These are phyloP conservation scores for Teratosphaeria nubilosa DNA, from an alignment of 2,329 filamentous ascomycete species.

Conservation along the genomic window DNA sequence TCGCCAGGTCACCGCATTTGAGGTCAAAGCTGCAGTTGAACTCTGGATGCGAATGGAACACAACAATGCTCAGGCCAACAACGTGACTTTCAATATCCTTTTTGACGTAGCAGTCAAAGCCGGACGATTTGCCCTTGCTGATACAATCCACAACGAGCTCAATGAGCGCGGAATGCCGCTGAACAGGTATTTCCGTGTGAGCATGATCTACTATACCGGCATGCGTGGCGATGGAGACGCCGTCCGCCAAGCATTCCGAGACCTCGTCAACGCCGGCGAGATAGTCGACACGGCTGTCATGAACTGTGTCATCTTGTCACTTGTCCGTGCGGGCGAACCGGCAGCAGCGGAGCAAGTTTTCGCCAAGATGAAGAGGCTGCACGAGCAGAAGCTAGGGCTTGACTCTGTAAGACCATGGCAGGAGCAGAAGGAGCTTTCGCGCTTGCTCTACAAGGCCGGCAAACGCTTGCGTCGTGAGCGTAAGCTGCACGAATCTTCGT, in stretches of 20 bases:
- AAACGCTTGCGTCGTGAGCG: slow-evolving; percentile 35
- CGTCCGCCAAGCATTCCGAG: slow-evolving; percentile 65
- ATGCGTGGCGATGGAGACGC: slow-evolving; percentile 62
- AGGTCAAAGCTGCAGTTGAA: slow-evolving; percentile 60
- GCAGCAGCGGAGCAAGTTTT: slow-evolving; percentile 72
- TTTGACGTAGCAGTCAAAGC: slow-evolving; percentile 82
- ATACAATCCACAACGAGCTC: slow-evolving; percentile 81
- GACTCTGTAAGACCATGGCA: slow-evolving; percentile 26
- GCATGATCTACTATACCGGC: slow-evolving; percentile 75
- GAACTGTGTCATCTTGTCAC: slow-evolving; percentile 73
- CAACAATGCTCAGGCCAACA: slow-evolving; percentile 54
- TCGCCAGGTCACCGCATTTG: slow-evolving; percentile 44
- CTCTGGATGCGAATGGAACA: slow-evolving; percentile 89
- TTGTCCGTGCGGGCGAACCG: slow-evolving; percentile 68
- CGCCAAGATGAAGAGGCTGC: slow-evolving; percentile 64
- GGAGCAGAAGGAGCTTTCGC: slow-evolving; percentile 33
- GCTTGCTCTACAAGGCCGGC: slow-evolving; percentile 37
- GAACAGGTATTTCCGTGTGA: slow-evolving; percentile 72
- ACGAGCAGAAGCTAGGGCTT: slow-evolving; percentile 29
- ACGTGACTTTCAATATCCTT: slow-evolving; percentile 86
- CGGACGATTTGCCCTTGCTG: slow-evolving; percentile 71
- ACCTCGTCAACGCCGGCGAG: slow-evolving; percentile 75
- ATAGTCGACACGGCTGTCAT: slow-evolving; percentile 79
- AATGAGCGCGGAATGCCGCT: slow-evolving; percentile 53
- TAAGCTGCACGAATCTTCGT: slow-evolving; percentile 39